phyloP scores from a whole-genome alignment of 768 basidiomycete genomes.

The Mycena rosella region DNA sequence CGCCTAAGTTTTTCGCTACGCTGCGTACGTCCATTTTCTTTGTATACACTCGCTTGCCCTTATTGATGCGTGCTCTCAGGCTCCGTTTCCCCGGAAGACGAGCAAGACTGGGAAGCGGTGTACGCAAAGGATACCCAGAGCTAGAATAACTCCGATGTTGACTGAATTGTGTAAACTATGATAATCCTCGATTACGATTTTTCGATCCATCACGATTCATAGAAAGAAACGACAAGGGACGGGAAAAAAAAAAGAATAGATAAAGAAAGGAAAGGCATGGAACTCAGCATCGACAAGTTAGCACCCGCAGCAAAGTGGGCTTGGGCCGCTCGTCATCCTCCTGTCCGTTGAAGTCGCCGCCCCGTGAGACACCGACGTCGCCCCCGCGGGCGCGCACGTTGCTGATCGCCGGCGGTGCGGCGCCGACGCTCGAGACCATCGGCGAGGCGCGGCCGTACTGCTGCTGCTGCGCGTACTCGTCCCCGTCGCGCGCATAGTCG shows the following conservation, averaged over 20 bases:
- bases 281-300: conserved; percentile 81
- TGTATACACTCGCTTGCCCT: not conserved
- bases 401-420: conserved; percentile 79
- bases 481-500: conserved; percentile 65
- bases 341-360: conserved; percentile 69
- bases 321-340: conserved; percentile 67
- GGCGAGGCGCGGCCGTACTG: conserved; percentile 85
- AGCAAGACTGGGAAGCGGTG: conserved; percentile 28
- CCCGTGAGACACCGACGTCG: conserved; percentile 75
- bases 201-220: conserved; percentile 23
- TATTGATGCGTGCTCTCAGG: conserved; percentile 6
- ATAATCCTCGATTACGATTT: conserved; percentile 32
- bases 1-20: conserved; percentile 5
- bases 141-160: conserved; percentile 4
- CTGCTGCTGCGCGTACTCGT: conserved; percentile 71
- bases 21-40: conserved; percentile 8
- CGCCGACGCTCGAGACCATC: conserved; percentile 80
- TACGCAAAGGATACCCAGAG: conserved; percentile 17
- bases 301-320: conserved; percentile 71
- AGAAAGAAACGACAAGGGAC: conserved; percentile 25
- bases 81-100: conserved; percentile 1
- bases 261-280: too few species aligned
- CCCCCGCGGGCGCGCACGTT: conserved; percentile 78
- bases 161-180: not conserved
- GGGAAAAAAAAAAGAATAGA: conserved; percentile 13